Evolutionary conservation across 2,329 filamentous ascomycete species (phyloP).

Genomic region (Metarhizium anisopliae): DNA sequence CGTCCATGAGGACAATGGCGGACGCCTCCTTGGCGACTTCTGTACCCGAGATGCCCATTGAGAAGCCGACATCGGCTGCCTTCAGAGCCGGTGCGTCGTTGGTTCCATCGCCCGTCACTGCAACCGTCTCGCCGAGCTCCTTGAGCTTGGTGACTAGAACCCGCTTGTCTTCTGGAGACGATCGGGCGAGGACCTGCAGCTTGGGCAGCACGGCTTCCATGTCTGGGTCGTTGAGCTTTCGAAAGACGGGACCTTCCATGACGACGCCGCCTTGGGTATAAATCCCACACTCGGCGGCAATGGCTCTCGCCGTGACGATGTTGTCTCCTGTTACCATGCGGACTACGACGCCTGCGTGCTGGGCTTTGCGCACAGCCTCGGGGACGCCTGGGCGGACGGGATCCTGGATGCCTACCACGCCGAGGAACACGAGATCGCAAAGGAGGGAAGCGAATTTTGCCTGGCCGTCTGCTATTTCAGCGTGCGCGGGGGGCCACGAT

Average conservation of each 20-base stretch:
- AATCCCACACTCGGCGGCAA: conserved; percentile 56
- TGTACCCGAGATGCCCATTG: conserved; percentile 58
- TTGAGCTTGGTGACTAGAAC: conserved; percentile 48
- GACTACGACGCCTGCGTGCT: conserved; percentile 53
- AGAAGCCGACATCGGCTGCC: conserved; percentile 58
- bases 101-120: conserved; percentile 58
- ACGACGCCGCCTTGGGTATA: conserved; percentile 51
- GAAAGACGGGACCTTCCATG: conserved; percentile 57
- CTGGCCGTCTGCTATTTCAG: conserved; percentile 38
- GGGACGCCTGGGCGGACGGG: conserved; percentile 51
- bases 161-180: conserved; percentile 50
- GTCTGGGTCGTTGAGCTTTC: conserved; percentile 43
- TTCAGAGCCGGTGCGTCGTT: conserved; percentile 59
- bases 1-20: conserved; percentile 59
- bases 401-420: conserved; percentile 58
- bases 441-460: conserved; percentile 14
- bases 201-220: conserved; percentile 43
- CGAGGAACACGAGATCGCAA: conserved; percentile 60
- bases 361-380: conserved; percentile 50
- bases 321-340: conserved; percentile 48
- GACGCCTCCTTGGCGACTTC: conserved; percentile 61
- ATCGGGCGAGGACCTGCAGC: conserved; percentile 44
- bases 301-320: conserved; percentile 52
- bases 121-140: conserved; percentile 46
- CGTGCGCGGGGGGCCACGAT: conserved; percentile 58